Base-by-base conservation (phyloP, 139 green algal species). In the Chlorella sp. region DNA sequence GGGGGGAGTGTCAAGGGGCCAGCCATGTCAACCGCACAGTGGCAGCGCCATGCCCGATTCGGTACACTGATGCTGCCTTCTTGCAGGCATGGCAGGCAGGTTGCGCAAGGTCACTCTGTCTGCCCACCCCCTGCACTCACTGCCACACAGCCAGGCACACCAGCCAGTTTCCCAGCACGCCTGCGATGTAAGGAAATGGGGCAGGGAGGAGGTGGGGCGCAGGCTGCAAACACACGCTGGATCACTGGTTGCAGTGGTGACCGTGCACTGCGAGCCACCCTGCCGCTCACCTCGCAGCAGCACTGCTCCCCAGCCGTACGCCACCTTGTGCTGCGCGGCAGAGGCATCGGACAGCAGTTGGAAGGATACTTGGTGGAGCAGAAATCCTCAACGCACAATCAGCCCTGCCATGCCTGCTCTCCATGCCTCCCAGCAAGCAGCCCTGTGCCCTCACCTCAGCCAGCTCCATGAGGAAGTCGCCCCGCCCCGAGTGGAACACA, bases 111-210 rank as follows among this genome's bases (percentile, higher is more conserved):
- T 51, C 7, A 9, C 6, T 16, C 6, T 51, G 44, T 9, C 6
- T 9, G 13, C 9, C 51, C 51, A 15, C 12, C 13, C 51, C 51
- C 51, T 15, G 13, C 51, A 60, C 51, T 60, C 51, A 60, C 71
- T 78, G 71, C 71, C 71, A 78, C 71, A 78, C 71, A 3, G 71
- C 71, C 71, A 78, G 71, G 71, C 71, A 78, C 36, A 78, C 71
- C 3, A 78, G 71, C 71, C 71, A 78, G 71, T 78, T 78, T 17
- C 71, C 36, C 15, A 78, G 36, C 25, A 78, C 26, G 2, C 71
- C 71, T 78, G 71, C n/a, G n/a, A n/a, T n/a, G n/a, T n/a, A 23
- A 78, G 17, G 63, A 6, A 34, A 17, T 39, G 39, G 32, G 68
- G 20, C 68, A 74, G 32, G 11, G 3, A 0, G 17, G 68, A 74